phyloP scores from a whole-genome alignment of 495 filamentous ascomycete genomes.

The Podospora tetraspora region DNA sequence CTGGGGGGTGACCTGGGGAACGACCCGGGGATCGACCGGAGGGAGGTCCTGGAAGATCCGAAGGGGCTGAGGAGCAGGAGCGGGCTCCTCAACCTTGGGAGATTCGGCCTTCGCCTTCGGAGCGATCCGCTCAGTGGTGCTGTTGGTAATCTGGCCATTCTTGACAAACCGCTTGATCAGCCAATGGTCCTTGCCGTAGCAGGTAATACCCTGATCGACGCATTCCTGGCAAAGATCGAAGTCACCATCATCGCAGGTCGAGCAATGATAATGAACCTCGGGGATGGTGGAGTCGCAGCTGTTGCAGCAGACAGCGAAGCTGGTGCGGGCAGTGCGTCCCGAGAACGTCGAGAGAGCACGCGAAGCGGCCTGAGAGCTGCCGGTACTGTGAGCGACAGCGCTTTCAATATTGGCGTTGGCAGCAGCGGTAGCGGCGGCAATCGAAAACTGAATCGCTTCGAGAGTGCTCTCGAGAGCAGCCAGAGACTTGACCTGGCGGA shows the following conservation, averaged over 20 bases:
- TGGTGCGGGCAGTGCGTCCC: conserved; percentile 14
- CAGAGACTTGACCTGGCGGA: background rate
- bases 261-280: conserved; percentile 88
- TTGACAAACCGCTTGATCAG: conserved; percentile 84
- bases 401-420: background rate
- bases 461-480: conserved; percentile 10
- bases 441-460: conserved; percentile 10
- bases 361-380: background rate
- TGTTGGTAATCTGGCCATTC: conserved; percentile 72
- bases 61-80: background rate
- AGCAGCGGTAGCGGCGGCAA: conserved; percentile 2
- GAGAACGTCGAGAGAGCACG: background rate
- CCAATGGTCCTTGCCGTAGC: conserved; percentile 76
- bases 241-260: conserved; percentile 85
- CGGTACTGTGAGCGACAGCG: background rate
- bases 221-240: conserved; percentile 88
- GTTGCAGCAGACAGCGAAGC: conserved; percentile 84
- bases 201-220: conserved; percentile 67
- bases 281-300: conserved; percentile 71
- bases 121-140: conserved; percentile 71
- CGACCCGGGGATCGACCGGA: background rate
- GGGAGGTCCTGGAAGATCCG: no score
- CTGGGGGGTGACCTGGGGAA: background rate
- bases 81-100: conserved; percentile 17
- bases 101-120: conserved; percentile 47